Base-by-base conservation (phyloP, 1,139 yeast genomes). In the Wickerhamiella pararugosa region DNA sequence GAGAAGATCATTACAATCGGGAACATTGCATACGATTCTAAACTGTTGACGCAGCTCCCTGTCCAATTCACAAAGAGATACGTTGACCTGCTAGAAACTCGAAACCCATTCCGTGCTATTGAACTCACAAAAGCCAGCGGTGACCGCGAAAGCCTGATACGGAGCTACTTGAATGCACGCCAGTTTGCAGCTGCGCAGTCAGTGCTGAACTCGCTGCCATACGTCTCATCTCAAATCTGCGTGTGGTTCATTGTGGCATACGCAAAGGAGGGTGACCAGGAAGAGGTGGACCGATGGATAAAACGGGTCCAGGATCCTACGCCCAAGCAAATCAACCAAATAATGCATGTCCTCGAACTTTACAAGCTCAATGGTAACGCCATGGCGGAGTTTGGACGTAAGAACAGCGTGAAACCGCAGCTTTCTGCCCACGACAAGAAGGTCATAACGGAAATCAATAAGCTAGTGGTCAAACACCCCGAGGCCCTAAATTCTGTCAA, bases 51-150 rank as follows among this genome's bases (percentile, higher is more conserved):
- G 8, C n/a, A 31, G 4, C 25, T 36, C 11, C 39, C 39, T 7
- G 2, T 2, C 7, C 11, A 15, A 11, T 36, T 36, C 10, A 21
- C 27, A 11, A 5, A 26, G 9, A 27, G 7, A 25, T 46, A 45
- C 37, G 15, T 43, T 6, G n/a, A 15, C 4, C 11, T 25, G 5
- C 40, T 43, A 9, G 32, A 39, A 3, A 6, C 11, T 4, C 4
- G 32, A 8, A 41, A 50, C 43, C 41, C 47, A 10, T 48, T 39
- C 31, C 33, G 41, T 8, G 53, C 53, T 4, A 43, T 50, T 7
- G 36, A 40, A 27, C 39, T 48, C 8, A 28, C 25, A 15, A 15
- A 15, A 4, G 21, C 27, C 28, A 36, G 28, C 26, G 33, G 11
- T 36, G 21, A 11, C 25, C 11, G n/a, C 26, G 7, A 11, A 11